Conservation (phyloP, 495 filamentous ascomycete genomes). For the Cudoniella acicularis region DNA sequence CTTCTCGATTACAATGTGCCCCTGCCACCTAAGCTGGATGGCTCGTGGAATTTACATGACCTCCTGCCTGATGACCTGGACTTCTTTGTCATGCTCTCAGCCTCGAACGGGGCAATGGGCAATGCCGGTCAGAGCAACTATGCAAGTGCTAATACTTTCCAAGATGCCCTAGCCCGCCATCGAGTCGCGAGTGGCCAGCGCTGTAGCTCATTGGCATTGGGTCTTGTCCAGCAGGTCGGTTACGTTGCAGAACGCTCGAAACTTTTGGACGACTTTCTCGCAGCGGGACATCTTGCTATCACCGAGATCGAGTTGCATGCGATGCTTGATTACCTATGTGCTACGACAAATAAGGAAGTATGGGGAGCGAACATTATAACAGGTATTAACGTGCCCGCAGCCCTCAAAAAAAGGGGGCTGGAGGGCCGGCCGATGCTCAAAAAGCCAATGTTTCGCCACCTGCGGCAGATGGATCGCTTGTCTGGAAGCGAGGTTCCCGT, state of each 20-base stretch:
- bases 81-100: slow-evolving; percentile 64
- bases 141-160: slow-evolving; percentile 58
- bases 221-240: slow-evolving; percentile 35
- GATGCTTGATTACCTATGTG: too few species aligned
- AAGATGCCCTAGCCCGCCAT: slow-evolving; percentile 48
- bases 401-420: too few species aligned
- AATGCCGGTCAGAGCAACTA: slow-evolving; percentile 58
- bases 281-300: too few species aligned
- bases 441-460: too few species aligned
- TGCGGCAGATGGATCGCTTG: too few species aligned
- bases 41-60: slow-evolving; percentile 53
- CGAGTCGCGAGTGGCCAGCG: slow-evolving; percentile 40
- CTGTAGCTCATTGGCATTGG: slow-evolving; percentile 47
- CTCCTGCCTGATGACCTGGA: slow-evolving; percentile 46
- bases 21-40: slow-evolving; percentile 50
- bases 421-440: too few species aligned
- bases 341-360: too few species aligned
- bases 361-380: too few species aligned
- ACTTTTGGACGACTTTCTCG: too few species aligned
- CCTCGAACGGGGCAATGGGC: slow-evolving; percentile 54
- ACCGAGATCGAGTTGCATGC: too few species aligned
- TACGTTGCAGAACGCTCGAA: not conserved
- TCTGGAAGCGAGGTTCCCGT: too few species aligned
- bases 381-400: too few species aligned
- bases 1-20: slow-evolving; percentile 41